Conservation (phyloP, 2,329 filamentous ascomycete genomes). For the Penicillium thymicola region DNA sequence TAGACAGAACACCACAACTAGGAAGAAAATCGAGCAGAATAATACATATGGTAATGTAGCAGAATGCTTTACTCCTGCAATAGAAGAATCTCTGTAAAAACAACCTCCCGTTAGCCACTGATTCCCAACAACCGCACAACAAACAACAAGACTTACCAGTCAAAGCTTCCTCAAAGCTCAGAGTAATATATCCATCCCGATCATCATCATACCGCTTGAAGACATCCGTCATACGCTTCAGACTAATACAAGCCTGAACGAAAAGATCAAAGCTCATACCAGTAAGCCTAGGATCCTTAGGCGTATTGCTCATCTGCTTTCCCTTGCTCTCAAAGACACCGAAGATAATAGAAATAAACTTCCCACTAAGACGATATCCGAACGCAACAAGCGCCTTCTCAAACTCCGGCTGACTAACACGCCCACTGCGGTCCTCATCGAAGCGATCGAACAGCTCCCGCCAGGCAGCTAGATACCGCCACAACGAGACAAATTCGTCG, state of each 20-base stretch:
- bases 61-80: conserved; percentile 32
- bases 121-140: neutral
- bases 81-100: conserved; percentile 32
- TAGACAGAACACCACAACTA: conserved; percentile 3
- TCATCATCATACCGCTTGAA: conserved; percentile 99
- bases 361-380: conserved; percentile 81
- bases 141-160: conserved; percentile 47
- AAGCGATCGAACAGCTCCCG: conserved; percentile 92
- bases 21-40: neutral
- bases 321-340: conserved; percentile 72
- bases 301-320: conserved; percentile 40
- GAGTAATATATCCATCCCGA: conserved; percentile 84
- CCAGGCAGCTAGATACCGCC: conserved; percentile 95
- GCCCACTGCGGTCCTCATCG: conserved; percentile 80
- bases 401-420: conserved; percentile 83
- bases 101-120: conserved; percentile 1
- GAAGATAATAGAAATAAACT: conserved; percentile 83
- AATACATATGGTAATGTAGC: neutral
- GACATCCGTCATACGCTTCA: conserved; percentile 98
- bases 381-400: conserved; percentile 87
- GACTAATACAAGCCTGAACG: conserved; percentile 91
- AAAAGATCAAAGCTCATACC: conserved; percentile 93
- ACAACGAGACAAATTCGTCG: conserved; percentile 92
- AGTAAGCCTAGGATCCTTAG: conserved; percentile 37
- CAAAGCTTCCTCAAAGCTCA: conserved; percentile 79